Percentiles rank a stretch among this genome's conserved stretches.
phyloP scores from a whole-genome alignment of 805 yeast genomes.

The Metschnikowia gruessii region DNA sequence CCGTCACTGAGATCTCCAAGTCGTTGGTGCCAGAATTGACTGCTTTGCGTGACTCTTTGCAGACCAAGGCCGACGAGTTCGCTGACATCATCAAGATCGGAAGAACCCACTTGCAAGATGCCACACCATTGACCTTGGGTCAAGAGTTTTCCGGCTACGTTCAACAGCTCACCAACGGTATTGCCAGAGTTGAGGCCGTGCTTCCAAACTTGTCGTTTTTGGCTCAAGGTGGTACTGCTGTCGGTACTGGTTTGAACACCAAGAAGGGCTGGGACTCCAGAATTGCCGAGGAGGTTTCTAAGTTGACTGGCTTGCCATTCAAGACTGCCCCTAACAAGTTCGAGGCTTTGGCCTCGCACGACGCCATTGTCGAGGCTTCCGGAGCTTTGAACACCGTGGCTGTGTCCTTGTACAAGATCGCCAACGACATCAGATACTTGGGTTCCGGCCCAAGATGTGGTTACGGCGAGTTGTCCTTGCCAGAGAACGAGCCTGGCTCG shows the following conservation, averaged over 20 bases:
- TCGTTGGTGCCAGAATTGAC: constrained; percentile 78
- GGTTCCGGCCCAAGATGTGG: constrained; percentile 99
- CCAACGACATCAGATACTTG: constrained; percentile 95
- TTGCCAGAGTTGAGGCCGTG: constrained; percentile 74
- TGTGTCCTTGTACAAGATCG: constrained; percentile 89
- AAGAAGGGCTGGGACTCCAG: constrained; percentile 82
- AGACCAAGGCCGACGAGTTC: constrained; percentile 78
- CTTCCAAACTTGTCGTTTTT: constrained; percentile 74
- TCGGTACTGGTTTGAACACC: constrained; percentile 98
- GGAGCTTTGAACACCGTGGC: constrained; percentile 97
- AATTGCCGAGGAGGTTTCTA: constrained; percentile 81
- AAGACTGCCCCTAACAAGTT: constrained; percentile 97
- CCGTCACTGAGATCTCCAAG: constrained; percentile 80
- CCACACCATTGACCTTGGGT: constrained; percentile 96
- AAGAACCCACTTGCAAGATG: constrained; percentile 98
- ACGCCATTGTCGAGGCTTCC: constrained; percentile 95
- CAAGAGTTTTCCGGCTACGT: constrained; percentile 98
- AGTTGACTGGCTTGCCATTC: constrained; percentile 85
- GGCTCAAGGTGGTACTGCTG: constrained; percentile 99
- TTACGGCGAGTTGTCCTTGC: constrained; percentile 90
- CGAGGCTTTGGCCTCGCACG: constrained; percentile 98
- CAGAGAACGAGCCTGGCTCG: constrained; percentile 99
- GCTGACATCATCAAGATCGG: constrained; percentile 92
- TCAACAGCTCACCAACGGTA: constrained; percentile 88
- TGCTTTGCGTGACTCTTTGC: constrained; percentile 73